Conservation (phyloP, 805 yeast genomes). For the Zygosaccharomyces bailii region DNA sequence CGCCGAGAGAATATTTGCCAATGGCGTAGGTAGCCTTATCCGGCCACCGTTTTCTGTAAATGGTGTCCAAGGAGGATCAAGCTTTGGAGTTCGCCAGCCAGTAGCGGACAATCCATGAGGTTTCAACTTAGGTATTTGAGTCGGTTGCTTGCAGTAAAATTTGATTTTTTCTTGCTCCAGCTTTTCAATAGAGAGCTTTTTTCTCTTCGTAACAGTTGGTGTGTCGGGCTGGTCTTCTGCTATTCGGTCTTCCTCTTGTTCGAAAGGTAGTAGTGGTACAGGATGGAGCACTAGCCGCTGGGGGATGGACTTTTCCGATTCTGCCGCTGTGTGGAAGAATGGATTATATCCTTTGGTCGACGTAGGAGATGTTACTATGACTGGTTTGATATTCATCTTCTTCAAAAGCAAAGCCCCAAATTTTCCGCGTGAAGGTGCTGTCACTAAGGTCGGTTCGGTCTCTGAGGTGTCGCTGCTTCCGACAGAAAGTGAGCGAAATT, state of each 20-base stretch:
- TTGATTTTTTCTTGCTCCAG: constrained; percentile 16
- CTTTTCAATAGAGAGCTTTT: constrained; percentile 8
- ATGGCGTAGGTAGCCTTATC: constrained; percentile 25
- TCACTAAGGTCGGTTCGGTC: constrained; percentile 8
- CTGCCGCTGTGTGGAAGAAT: constrained; percentile 11
- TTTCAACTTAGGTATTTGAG: constrained; percentile 17
- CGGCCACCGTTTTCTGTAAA: constrained; percentile 10
- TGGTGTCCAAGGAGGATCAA: constrained; percentile 16
- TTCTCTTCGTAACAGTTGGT: background rate
- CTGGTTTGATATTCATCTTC: constrained; percentile 42
- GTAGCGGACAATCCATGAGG: constrained; percentile 4
- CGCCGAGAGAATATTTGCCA: constrained; percentile 15
- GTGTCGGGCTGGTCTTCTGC: constrained; percentile 5
- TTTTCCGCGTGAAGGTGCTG: constrained; percentile 15
- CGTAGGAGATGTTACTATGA: constrained; percentile 35
- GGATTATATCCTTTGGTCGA: constrained; percentile 24
- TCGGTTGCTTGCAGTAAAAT: constrained; percentile 14
- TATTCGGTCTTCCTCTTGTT: background rate
- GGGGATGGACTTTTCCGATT: constrained; percentile 1
- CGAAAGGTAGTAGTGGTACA: constrained; percentile 21
- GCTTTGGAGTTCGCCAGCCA: constrained; percentile 6
- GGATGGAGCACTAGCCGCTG: constrained; percentile 19
- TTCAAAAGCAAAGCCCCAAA: constrained; percentile 41
- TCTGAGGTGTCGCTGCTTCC: constrained; percentile 9
- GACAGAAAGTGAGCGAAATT: constrained; percentile 9